Evolutionary conservation across 2,329 filamentous ascomycete genomes (phyloP).

Genomic region (Hansfordia pulvinata): DNA sequence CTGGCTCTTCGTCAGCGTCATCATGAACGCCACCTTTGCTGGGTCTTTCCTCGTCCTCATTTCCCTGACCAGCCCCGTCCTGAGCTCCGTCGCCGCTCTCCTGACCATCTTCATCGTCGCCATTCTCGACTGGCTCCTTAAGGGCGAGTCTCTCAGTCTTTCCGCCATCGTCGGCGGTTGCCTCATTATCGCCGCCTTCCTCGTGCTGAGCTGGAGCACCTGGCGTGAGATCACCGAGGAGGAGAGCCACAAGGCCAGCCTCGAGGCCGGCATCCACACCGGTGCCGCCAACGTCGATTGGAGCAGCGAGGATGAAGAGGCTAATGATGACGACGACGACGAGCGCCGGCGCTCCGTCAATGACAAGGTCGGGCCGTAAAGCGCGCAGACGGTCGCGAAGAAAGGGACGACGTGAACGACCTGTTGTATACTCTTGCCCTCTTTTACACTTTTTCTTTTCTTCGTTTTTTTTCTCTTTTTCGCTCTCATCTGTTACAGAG

Average conservation of each 20-base stretch:
- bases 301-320: conserved; percentile 31
- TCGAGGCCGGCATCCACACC: conserved; percentile 7
- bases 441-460: no score
- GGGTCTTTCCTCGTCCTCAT: conserved; percentile 90
- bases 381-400: no score
- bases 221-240: conserved; percentile 90
- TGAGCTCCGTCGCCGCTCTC: conserved; percentile 83
- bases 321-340: conserved; percentile 24
- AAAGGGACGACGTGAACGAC: no score
- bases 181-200: conserved; percentile 78
- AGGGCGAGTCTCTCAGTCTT: conserved; percentile 58
- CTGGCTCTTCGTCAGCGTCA: conserved; percentile 66
- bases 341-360: conserved; percentile 4
- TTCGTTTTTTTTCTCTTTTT: no score
- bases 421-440: no score
- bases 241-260: conserved; percentile 41
- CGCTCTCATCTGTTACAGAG: no score
- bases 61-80: conserved; percentile 79
- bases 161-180: conserved; percentile 72
- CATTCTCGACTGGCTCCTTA: conserved; percentile 76
- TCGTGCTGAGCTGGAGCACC: conserved; percentile 80
- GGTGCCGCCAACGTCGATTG: conserved; percentile 23
- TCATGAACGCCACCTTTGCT: conserved; percentile 84
- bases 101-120: conserved; percentile 96
- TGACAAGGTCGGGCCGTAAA: conserved; percentile 1